Percentiles rank a stretch among this genome's conserved stretches.
phyloP scores from a whole-genome alignment of 108 stramenopile species.

The Nitzschia sp. region DNA sequence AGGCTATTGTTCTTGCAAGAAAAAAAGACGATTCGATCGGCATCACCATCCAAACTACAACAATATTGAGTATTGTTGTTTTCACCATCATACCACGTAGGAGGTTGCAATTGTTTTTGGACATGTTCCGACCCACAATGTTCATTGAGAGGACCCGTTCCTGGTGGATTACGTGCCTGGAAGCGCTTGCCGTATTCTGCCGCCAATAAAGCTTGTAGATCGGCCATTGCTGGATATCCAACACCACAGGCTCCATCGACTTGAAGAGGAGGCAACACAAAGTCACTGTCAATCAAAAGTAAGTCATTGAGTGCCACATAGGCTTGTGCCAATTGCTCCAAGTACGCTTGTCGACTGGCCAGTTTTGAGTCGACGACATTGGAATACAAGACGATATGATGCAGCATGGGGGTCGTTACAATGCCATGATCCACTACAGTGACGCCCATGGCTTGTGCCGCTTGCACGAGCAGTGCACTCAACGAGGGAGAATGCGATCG shows the following conservation, averaged over 20 bases:
- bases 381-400: constrained; percentile 88
- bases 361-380: constrained; percentile 66
- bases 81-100: constrained; percentile 41
- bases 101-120: constrained; percentile 85
- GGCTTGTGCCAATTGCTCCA: constrained; percentile 69
- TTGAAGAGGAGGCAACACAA: constrained; percentile 34
- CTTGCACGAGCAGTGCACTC: constrained; percentile 47
- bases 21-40: constrained; percentile 98
- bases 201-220: constrained; percentile 4
- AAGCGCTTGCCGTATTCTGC: constrained; percentile 31
- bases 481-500: constrained; percentile 80
- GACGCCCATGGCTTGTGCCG: constrained; percentile 62
- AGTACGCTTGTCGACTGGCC: constrained; percentile 80
- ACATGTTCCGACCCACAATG: constrained; percentile 95
- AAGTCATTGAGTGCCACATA: constrained; percentile 32
- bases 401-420: constrained; percentile 93
- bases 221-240: constrained; percentile 62
- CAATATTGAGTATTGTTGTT: constrained; percentile 39
- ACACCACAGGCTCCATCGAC: constrained; percentile 95
- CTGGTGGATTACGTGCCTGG: constrained; percentile 58
- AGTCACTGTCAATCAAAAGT: neutral
- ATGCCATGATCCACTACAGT: constrained; percentile 72
- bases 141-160: constrained; percentile 82
- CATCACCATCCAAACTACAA: constrained; percentile 97
- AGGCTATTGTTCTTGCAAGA: constrained; percentile 23